Conservation (phyloP, 352 stramenopile genomes). For the Pythium oligandrum region DNA sequence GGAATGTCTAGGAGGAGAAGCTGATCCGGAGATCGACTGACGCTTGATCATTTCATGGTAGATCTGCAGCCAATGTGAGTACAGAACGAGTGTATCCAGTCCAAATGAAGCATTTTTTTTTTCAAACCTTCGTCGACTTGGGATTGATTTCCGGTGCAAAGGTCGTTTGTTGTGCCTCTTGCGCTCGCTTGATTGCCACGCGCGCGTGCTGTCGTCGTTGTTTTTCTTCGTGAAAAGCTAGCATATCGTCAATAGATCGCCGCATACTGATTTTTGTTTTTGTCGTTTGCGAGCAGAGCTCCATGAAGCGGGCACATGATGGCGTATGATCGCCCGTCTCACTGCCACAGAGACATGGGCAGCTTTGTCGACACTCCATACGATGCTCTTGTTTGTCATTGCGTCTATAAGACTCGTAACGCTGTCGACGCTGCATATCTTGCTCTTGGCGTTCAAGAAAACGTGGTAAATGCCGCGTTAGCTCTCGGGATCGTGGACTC, state of each 20-base stretch:
- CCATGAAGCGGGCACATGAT: slow-evolving; percentile 45
- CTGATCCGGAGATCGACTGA: slow-evolving; percentile 1
- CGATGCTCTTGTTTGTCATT: neutral
- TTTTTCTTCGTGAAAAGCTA: slow-evolving; percentile 40
- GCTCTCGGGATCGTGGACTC: slow-evolving; percentile 30
- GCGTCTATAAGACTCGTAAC: neutral
- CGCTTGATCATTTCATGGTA: slow-evolving; percentile 41
- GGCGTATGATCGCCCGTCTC: slow-evolving; percentile 20
- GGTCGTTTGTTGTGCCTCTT: slow-evolving; percentile 31
- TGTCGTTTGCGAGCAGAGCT: slow-evolving; percentile 41
- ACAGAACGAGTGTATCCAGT: neutral
- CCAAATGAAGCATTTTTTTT: neutral
- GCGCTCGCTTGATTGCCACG: slow-evolving; percentile 20
- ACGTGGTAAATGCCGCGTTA: slow-evolving; percentile 29
- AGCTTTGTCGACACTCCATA: neutral
- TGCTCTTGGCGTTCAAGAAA: slow-evolving; percentile 29
- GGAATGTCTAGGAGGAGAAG: slow-evolving; percentile 15
- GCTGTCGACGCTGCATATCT: neutral
- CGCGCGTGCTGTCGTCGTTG: slow-evolving; percentile 32
- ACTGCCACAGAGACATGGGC: slow-evolving; percentile 11
- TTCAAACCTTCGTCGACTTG: slow-evolving; percentile 33
- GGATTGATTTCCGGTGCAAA: slow-evolving; percentile 49
- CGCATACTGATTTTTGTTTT: slow-evolving; percentile 40
- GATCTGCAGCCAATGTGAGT: slow-evolving; percentile 24
- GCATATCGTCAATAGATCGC: slow-evolving; percentile 48